These are phyloP conservation scores for Jaapia argillacea DNA, from an alignment of 768 basidiomycete species.

Conservation along the genomic window DNA sequence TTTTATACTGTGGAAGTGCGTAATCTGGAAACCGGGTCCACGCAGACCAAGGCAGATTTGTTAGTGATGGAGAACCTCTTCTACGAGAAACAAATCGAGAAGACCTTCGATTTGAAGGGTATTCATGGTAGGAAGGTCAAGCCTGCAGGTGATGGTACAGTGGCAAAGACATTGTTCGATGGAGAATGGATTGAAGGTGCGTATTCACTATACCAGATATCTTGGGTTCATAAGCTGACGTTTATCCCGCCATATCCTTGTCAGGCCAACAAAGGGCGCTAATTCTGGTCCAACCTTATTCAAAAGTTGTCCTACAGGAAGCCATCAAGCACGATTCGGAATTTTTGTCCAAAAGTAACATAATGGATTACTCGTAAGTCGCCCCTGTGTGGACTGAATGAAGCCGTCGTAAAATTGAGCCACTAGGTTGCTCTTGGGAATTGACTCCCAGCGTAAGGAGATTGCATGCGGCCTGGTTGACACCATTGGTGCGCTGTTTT, in stretches of 20 bases:
- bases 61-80: constrained; percentile 85
- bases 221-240: background rate
- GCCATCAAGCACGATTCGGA: constrained; percentile 64
- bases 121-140: constrained; percentile 73
- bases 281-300: constrained; percentile 61
- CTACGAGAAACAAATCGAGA: constrained; percentile 52
- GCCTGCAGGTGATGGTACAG: constrained; percentile 19
- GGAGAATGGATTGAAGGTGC: constrained; percentile 79
- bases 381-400: background rate
- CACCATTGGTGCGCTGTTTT: constrained; percentile 47
- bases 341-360: constrained; percentile 64
- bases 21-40: constrained; percentile 57
- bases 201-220: constrained; percentile 3
- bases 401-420: background rate
- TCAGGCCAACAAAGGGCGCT: constrained; percentile 56
- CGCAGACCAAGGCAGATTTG: constrained; percentile 63
- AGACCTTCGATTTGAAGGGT: constrained; percentile 78
- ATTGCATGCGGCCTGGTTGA: constrained; percentile 77
- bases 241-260: background rate
- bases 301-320: constrained; percentile 59
- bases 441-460: constrained; percentile 56
- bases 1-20: constrained; percentile 74
- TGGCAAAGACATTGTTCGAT: constrained; percentile 63
- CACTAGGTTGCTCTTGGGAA: constrained; percentile 58
- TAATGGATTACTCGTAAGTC: constrained; percentile 81